phyloP scores from a whole-genome alignment of 2,329 filamentous ascomycete species.

The Fusarium sp. region DNA sequence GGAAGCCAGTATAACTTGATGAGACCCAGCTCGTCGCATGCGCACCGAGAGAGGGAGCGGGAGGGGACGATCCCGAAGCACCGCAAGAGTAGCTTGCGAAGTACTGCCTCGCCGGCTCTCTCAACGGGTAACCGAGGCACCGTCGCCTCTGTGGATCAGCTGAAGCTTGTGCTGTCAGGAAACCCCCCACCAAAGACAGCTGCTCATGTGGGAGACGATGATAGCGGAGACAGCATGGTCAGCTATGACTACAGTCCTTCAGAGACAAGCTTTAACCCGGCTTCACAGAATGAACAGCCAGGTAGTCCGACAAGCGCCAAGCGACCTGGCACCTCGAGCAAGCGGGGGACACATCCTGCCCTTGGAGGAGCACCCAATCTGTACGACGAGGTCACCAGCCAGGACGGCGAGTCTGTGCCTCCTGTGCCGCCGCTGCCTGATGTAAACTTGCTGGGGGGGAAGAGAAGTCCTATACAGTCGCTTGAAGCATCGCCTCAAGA shows the following conservation, averaged over 20 bases:
- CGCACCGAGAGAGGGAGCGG: slow-evolving; percentile 49
- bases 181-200: slow-evolving; percentile 56
- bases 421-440: slow-evolving; percentile 67
- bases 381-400: slow-evolving; percentile 46
- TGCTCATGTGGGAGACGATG: slow-evolving; percentile 55
- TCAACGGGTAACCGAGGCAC: slow-evolving; percentile 59
- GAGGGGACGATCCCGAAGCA: slow-evolving; percentile 54
- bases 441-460: slow-evolving; percentile 47
- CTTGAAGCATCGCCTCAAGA: slow-evolving; percentile 51
- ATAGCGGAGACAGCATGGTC: slow-evolving; percentile 74
- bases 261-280: slow-evolving; percentile 70
- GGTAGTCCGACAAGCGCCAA: slow-evolving; percentile 47
- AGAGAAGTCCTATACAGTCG: slow-evolving; percentile 44
- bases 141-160: slow-evolving; percentile 71
- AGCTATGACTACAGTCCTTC: slow-evolving; percentile 76
- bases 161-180: slow-evolving; percentile 70
- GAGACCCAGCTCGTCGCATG: slow-evolving; percentile 60
- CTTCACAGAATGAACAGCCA: slow-evolving; percentile 47
- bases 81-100: slow-evolving; percentile 66
- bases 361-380: slow-evolving; percentile 45
- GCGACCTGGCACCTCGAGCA: slow-evolving; percentile 51
- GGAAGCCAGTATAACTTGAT: slow-evolving; percentile 61
- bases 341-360: slow-evolving; percentile 55
- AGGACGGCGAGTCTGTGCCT: slow-evolving; percentile 57
- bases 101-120: slow-evolving; percentile 59